Base-by-base conservation (phyloP, 169 alveolate species). In the Plasmodium vivax region DNA sequence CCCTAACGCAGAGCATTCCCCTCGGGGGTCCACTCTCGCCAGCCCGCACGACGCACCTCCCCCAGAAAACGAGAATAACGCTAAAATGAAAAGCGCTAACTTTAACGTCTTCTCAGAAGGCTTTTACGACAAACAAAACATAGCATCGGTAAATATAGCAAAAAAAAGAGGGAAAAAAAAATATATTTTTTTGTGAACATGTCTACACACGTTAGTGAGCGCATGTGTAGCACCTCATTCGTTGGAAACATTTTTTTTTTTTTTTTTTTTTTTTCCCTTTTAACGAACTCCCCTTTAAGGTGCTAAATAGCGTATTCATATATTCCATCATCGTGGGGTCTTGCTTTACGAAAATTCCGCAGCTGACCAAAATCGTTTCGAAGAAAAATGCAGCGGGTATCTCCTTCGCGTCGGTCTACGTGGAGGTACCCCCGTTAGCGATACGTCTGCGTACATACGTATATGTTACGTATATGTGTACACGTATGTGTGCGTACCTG, bases 331-430 rank as follows among this genome's bases (percentile, higher is more conserved):
- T 85, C 54, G 47, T 74, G 34, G 93, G 93, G 9, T 27, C 93
- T 38, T 73, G 83, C 10, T 85, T 85, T 75, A 73, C 72, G 41
- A 85, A 85, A 73, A 9, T 85, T 58, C 93, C 93, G 16, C 93
- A 85, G 54, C n/a, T 85, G 23, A 43, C 14, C 34, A 85, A 85
- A 85, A 85, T 85, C 32, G 54, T 85, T 43, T 14, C 56, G 47
- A 85, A 72, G 56, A 85, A 85, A 58, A 85, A 5, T 32, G 93
- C 38, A 30, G 54, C 68, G 45, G 93, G 84, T 45, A 9, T 85
- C n/a, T 71, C 72, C 75, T 71, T 85, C 75, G 47, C 54, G 58
- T 41, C 93, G 9, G 9, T 85, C 19, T 85, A 85, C 75, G 45
- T 73, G 72, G 93, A 68, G 51, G 93, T 85, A 85, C 19, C 74